Evolutionary conservation across 305 asterid species (phyloP).

Genomic region (Solanum chacoense): DNA sequence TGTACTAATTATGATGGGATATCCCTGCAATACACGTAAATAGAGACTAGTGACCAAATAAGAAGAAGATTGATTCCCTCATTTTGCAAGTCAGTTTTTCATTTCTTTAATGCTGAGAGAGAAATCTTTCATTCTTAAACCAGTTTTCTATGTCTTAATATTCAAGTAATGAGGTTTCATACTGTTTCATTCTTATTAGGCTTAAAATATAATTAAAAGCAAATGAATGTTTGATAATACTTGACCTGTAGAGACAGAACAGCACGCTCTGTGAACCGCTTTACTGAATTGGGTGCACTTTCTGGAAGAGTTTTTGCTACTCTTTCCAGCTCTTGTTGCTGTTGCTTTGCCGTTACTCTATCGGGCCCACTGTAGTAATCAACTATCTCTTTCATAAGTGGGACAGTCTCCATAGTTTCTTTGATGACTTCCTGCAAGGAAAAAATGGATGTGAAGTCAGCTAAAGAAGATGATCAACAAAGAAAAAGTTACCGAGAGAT

Average conservation of each 20-base stretch:
- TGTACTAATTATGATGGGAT: not conserved
- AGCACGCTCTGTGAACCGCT: conserved; percentile 64
- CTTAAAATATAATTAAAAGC: conserved; percentile 3
- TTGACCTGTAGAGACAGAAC: conserved; percentile 81
- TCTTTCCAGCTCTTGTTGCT: conserved; percentile 63
- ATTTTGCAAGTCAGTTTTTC: not conserved
- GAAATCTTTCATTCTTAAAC: not conserved
- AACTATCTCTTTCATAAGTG: conserved; percentile 57
- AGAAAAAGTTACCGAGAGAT: not conserved
- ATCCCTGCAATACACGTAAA: not conserved
- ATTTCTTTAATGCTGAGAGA: not conserved
- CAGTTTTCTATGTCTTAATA: not conserved
- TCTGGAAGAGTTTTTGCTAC: conserved; percentile 78
- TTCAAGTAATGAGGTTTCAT: not conserved
- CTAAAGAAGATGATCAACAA: not conserved
- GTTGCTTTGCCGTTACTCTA: conserved; percentile 79
- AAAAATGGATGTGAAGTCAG: not conserved
- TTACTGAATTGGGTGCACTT: conserved; percentile 62
- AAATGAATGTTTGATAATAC: not conserved
- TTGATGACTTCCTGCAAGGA: conserved; percentile 48
- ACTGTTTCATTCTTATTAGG: not conserved
- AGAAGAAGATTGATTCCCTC: not conserved
- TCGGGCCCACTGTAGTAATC: conserved; percentile 80
- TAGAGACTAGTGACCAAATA: not conserved
- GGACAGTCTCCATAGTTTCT: conserved; percentile 73